These are phyloP conservation scores for Phylloboletellus chloephorus DNA, from an alignment of 1,284 basidiomycete genomes.

Conservation along the genomic window DNA sequence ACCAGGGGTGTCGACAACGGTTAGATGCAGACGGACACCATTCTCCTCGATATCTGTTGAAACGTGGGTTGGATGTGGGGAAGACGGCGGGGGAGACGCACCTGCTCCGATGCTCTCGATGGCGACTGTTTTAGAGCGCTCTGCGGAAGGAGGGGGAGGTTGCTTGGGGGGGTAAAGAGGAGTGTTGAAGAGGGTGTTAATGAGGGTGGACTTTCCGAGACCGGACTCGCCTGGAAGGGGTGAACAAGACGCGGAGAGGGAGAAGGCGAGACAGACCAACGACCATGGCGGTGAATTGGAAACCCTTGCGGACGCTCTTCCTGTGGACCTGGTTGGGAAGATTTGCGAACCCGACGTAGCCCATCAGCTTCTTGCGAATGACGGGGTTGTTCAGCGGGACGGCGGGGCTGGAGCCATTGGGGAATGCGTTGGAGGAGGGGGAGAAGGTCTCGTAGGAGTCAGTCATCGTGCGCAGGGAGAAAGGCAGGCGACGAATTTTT, in stretches of 20 bases:
- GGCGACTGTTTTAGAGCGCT: slow-evolving; percentile 86
- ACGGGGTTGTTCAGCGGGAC: slow-evolving; percentile 47
- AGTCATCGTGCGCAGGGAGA: slow-evolving; percentile 47
- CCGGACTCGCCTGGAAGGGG: slow-evolving; percentile 76
- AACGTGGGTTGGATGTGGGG: slow-evolving; percentile 18
- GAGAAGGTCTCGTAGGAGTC: slow-evolving; percentile 66
- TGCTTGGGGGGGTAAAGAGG: slow-evolving; percentile 86
- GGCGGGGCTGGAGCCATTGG: slow-evolving; percentile 59
- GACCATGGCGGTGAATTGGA: slow-evolving; percentile 95
- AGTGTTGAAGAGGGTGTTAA: slow-evolving; percentile 97
- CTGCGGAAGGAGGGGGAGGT: slow-evolving; percentile 75
- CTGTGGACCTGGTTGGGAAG: slow-evolving; percentile 97
- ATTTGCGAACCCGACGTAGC: slow-evolving; percentile 88
- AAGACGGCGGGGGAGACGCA: slow-evolving; percentile 31
- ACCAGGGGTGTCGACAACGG: slow-evolving; percentile 96
- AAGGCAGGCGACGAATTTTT: slow-evolving; percentile 35
- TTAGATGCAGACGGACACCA: slow-evolving; percentile 88
- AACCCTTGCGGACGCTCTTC: slow-evolving; percentile 93
- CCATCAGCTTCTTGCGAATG: slow-evolving; percentile 88
- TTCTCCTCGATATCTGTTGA: slow-evolving; percentile 92
- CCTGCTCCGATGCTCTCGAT: slow-evolving; percentile 97
- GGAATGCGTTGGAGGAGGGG: slow-evolving; percentile 47
- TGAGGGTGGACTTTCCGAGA: slow-evolving; percentile 93
- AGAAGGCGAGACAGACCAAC: slow-evolving; percentile 65
- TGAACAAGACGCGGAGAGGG: slow-evolving; percentile 19